Evolutionary conservation across 116 monocot genomes (phyloP).

Genomic region (Zostera marina): DNA sequence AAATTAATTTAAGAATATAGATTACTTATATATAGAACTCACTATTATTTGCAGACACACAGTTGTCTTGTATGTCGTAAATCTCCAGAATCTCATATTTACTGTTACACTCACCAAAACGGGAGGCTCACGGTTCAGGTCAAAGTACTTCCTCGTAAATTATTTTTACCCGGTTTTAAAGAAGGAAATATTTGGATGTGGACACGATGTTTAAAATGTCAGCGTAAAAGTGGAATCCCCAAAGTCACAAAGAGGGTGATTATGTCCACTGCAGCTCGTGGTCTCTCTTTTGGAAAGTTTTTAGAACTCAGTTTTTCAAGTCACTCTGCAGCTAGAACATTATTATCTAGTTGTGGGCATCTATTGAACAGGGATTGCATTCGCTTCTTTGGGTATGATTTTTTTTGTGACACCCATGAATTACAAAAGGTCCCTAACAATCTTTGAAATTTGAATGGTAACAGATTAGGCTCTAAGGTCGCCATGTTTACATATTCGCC

Average conservation of each 20-base stretch:
- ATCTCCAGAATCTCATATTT: conserved; percentile 57
- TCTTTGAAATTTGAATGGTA: not conserved
- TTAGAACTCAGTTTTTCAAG: conserved; percentile 78
- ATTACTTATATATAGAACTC: conserved; percentile 1
- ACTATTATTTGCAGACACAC: conserved; percentile 29
- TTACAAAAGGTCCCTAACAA: not conserved
- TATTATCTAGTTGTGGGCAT: conserved; percentile 74
- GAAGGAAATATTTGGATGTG: conserved; percentile 97
- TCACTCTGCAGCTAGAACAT: conserved; percentile 39
- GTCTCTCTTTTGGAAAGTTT: conserved; percentile 92
- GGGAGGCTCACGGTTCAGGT: conserved; percentile 61
- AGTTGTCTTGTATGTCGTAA: conserved; percentile 49
- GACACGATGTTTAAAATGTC: conserved; percentile 75
- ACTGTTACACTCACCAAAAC: conserved; percentile 63
- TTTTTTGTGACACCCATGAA: not conserved
- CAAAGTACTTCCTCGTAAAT: conserved; percentile 13
- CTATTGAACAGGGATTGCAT: conserved; percentile 66
- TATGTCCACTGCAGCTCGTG: conserved; percentile 61
- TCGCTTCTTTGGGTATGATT: conserved; percentile 71
- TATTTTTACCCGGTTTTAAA: conserved; percentile 34
- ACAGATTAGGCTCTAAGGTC: conserved; percentile 62
- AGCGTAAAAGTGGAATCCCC: conserved; percentile 21
- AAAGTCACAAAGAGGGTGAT: conserved; percentile 41
- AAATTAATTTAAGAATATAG: too few species aligned
- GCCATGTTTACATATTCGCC: conserved; percentile 77